Evolutionary conservation across 257 asterid genomes (phyloP).

Genomic region (Hygrophila difformis): DNA sequence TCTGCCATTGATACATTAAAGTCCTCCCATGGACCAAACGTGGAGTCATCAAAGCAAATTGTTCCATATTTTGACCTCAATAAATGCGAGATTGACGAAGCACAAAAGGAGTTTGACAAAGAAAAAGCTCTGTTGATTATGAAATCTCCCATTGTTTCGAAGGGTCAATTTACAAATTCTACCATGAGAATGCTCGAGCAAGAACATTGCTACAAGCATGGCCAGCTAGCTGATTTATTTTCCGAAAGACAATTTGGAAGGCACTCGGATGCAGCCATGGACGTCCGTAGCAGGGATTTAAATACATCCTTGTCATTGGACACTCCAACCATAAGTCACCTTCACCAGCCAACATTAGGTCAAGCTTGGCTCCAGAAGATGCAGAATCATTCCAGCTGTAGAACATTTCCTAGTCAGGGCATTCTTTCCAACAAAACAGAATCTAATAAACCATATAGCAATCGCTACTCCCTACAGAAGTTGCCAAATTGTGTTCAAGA

Average conservation of each 20-base stretch:
- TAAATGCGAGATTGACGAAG: slow-evolving; percentile 21
- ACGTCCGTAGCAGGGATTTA: slow-evolving; percentile 17
- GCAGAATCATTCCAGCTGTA: slow-evolving; percentile 13
- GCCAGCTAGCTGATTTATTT: slow-evolving; percentile 17
- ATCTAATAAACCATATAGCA: slow-evolving; percentile 15
- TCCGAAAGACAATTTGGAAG: slow-evolving; percentile 15
- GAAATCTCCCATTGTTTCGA: slow-evolving; percentile 12
- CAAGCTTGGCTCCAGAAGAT: slow-evolving; percentile 24
- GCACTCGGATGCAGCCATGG: slow-evolving; percentile 14
- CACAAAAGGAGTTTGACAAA: slow-evolving; percentile 19
- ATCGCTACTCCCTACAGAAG: slow-evolving; percentile 20
- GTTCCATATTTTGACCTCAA: slow-evolving; percentile 12
- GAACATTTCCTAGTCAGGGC: slow-evolving; percentile 9
- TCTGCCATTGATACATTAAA: slow-evolving; percentile 17
- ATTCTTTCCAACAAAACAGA: slow-evolving; percentile 15
- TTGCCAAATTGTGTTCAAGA: slow-evolving; percentile 26
- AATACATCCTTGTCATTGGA: slow-evolving; percentile 17
- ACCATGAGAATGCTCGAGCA: slow-evolving; percentile 18
- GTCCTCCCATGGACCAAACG: slow-evolving; percentile 22
- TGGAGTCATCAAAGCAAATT: slow-evolving; percentile 26
- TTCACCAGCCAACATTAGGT: slow-evolving; percentile 9
- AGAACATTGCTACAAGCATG: slow-evolving; percentile 18
- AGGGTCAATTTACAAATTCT: slow-evolving; percentile 16
- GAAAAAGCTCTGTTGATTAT: slow-evolving; percentile 21
- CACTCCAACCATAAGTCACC: slow-evolving; percentile 18